A percentile compares a stretch with the other conserved stretches of the same genome.
Evolutionary conservation across 176 grass and related monocot genomes (phyloP).

Genomic region (Canna indica): DNA sequence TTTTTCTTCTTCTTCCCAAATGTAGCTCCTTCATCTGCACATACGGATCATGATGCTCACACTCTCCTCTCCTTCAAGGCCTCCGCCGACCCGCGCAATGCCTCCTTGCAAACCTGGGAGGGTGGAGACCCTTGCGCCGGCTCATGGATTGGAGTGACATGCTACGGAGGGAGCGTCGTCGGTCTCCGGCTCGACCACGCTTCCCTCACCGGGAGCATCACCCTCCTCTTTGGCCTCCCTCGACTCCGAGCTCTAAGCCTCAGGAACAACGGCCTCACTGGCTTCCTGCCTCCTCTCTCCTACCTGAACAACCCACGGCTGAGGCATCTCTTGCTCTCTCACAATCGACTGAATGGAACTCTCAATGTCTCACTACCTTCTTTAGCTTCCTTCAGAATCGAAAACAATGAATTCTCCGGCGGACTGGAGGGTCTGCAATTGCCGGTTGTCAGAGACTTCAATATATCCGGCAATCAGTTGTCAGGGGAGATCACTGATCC

Average conservation of each 20-base stretch:
- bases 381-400: slow-evolving; percentile 31
- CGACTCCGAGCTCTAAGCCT: slow-evolving; percentile 32
- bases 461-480: slow-evolving; percentile 39
- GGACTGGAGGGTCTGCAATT: slow-evolving; percentile 25
- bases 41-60: slow-evolving; percentile 20
- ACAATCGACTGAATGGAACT: slow-evolving; percentile 26
- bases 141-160: slow-evolving; percentile 36
- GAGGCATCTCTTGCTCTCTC: slow-evolving; percentile 42
- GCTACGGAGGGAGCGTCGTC: slow-evolving; percentile 33
- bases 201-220: slow-evolving; percentile 25
- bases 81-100: slow-evolving; percentile 18
- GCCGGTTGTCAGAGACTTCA: slow-evolving; percentile 27
- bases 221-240: slow-evolving; percentile 36
- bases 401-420: slow-evolving; percentile 42
- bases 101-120: slow-evolving; percentile 29
- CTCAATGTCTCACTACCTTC: slow-evolving; percentile 30
- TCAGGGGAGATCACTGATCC: slow-evolving; percentile 31
- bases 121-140: slow-evolving; percentile 48
- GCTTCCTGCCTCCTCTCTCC: slow-evolving; percentile 25
- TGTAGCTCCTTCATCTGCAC: neutral
- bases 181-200: slow-evolving; percentile 40
- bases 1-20: slow-evolving; percentile 3
- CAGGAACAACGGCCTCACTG: slow-evolving; percentile 37
- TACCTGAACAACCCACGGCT: slow-evolving; percentile 30
- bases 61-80: slow-evolving; percentile 41